Evolutionary conservation across 116 monocot species (phyloP), one percentile per base, ranked within the genome.

Genomic region (Iris pallida): DNA sequence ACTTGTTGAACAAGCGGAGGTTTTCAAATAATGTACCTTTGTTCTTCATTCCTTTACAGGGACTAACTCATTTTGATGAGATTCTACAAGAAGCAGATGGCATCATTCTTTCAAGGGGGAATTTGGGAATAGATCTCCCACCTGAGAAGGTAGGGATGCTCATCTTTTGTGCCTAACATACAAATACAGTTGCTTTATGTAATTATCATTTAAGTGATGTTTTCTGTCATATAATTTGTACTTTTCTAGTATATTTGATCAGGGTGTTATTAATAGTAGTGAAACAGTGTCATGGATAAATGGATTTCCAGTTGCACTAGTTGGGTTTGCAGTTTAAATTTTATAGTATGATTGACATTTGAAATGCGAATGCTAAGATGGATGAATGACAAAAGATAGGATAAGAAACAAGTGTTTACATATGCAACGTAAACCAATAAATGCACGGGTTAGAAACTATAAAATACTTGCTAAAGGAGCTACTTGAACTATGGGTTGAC

Each of bases 71-170:
- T 72, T 99, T 99, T 81, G 99, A 99, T 79, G 99, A 99, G 66
- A 99, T 99, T 70, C 86, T 93, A 43, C 85, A 81, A 86, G 93
- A 82, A 79, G 93, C 99, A 52, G 93, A 99, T 84, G 99, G 93
- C 47, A 88, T 93, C 8, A 93, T 99, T 67, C 88, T 99, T 76
- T 90, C 99, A 53, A 84, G 93, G 55, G 93, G 99, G 45, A 99
- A 93, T 71, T 64, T 99, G n/a, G 99, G 99, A 68, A 84, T 99
- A 51, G 99, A 99, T 82, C 90, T 99, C 20, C 99, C 99, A 61
- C 90, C 99, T 17, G 99, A 99, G 81, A 99, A 99, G 88, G 98
- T 90, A 43, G 30, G 19, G 43, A 16, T 8, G 30, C 20, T 67
- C 41, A 46, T 64, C 42, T 67, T 58, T 41, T 11, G 42, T 54